Evolutionary conservation across 805 yeast genomes (phyloP).

Genomic region (Isabelozyma heimii): DNA sequence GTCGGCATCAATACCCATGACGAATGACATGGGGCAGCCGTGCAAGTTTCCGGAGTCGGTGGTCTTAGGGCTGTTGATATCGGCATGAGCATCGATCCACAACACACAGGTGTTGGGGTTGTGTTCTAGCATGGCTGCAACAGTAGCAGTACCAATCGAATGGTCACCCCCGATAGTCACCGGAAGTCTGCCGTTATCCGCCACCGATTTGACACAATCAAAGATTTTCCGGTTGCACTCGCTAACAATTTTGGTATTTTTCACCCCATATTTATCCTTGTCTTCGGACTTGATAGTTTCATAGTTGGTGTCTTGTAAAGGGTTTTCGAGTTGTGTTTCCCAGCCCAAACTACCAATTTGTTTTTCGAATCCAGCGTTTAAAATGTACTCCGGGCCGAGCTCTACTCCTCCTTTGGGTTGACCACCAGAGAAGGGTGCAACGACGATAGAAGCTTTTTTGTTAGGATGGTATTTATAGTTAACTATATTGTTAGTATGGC

Average conservation of each 20-base stretch:
- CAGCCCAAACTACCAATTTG: slow-evolving; percentile 73
- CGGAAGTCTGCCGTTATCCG: slow-evolving; percentile 54
- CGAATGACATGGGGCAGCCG: slow-evolving; percentile 93
- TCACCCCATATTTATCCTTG: slow-evolving; percentile 50
- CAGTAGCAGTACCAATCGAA: slow-evolving; percentile 91
- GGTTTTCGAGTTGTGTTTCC: slow-evolving; percentile 52
- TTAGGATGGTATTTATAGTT: slow-evolving; percentile 53
- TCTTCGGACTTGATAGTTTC: slow-evolving; percentile 43
- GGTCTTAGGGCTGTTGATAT: slow-evolving; percentile 82
- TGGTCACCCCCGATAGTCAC: slow-evolving; percentile 96
- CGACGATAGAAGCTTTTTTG: slow-evolving; percentile 63
- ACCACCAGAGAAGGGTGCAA: slow-evolving; percentile 95
- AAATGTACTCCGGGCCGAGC: slow-evolving; percentile 80
- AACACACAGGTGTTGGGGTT: slow-evolving; percentile 85
- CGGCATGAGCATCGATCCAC: slow-evolving; percentile 99
- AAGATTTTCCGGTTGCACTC: slow-evolving; percentile 65
- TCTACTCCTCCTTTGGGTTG: slow-evolving; percentile 95
- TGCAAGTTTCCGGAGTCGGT: slow-evolving; percentile 90
- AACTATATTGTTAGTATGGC: slow-evolving; percentile 13
- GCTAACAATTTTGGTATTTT: slow-evolving; percentile 77
- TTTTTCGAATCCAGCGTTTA: slow-evolving; percentile 65
- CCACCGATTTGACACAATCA: slow-evolving; percentile 53
- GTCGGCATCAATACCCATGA: slow-evolving; percentile 74
- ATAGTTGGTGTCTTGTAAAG: slow-evolving; percentile 50
- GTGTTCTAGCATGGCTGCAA: slow-evolving; percentile 73